Evolutionary conservation across 805 yeast species (phyloP).

Genomic region (Saccharomycopsis vini): DNA sequence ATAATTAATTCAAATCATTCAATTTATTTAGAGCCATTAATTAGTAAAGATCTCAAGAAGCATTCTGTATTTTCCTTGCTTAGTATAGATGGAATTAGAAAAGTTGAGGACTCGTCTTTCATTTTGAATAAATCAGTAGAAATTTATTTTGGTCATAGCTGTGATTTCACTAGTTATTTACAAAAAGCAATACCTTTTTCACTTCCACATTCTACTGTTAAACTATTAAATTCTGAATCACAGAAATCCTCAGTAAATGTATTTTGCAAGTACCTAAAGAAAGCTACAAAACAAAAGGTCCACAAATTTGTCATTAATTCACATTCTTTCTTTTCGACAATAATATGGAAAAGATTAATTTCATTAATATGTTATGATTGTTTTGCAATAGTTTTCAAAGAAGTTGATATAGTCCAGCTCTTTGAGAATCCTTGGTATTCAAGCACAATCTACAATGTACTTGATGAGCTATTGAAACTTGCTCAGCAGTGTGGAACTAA

Average conservation of each 20-base stretch:
- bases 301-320: background rate
- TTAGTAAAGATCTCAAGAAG: background rate
- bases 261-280: no score
- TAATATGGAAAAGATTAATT: constrained; percentile 2
- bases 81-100: background rate
- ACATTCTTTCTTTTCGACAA: background rate
- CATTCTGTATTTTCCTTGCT: background rate
- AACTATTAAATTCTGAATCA: no score
- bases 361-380: constrained; percentile 8
- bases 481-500: constrained; percentile 2
- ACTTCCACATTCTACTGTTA: no score
- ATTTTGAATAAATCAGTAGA: no score
- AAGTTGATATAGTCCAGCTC: constrained; percentile 1
- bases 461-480: constrained; percentile 7
- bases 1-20: constrained; percentile 5
- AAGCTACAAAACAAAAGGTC: background rate
- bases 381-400: constrained; percentile 9
- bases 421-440: constrained; percentile 4
- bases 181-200: no score
- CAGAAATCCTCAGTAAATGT: no score
- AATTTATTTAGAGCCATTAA: constrained; percentile 4
- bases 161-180: no score
- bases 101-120: background rate
- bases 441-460: constrained; percentile 7
- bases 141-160: no score